Conservation (phyloP, 768 basidiomycete species). For the Pisolithus orientalis region DNA sequence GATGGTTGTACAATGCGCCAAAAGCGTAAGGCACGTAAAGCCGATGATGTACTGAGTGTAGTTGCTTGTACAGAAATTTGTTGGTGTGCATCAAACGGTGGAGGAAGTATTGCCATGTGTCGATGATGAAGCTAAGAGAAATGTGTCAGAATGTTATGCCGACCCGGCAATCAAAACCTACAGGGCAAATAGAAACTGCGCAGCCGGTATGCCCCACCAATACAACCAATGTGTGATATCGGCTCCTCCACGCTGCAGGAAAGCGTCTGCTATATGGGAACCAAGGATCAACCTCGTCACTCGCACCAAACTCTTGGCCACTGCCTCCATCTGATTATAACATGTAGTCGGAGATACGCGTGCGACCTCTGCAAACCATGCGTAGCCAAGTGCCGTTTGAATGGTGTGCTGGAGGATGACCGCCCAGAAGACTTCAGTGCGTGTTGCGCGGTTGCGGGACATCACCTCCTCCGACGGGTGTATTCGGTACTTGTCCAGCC, state of each 20-base stretch:
- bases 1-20: conserved; percentile 96
- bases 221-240: conserved; percentile 62
- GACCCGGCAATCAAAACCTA: conserved; percentile 37
- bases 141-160: conserved; percentile 1
- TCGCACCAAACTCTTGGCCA: conserved; percentile 35
- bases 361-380: conserved; percentile 52
- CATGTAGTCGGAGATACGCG: conserved; percentile 30
- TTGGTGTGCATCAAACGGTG: conserved; percentile 90
- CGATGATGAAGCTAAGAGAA: conserved; percentile 71
- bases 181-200: conserved; percentile 77
- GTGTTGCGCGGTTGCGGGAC: conserved; percentile 68
- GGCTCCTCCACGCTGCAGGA: conserved; percentile 33
- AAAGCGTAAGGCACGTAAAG: conserved; percentile 97
- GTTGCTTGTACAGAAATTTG: conserved; percentile 82
- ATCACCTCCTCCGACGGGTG: conserved; percentile 82
- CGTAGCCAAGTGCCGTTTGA: conserved; percentile 71
- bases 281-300: conserved; percentile 37
- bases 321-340: conserved; percentile 35
- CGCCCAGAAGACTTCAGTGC: conserved; percentile 63
- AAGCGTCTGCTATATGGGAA: conserved; percentile 27
- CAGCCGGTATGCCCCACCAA: conserved; percentile 86
- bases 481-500: conserved; percentile 79
- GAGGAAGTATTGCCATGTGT: conserved; percentile 97
- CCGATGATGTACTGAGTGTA: conserved; percentile 93
- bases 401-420: conserved; percentile 83